Conservation (phyloP, 805 yeast genomes). For the Candida ipomoeae region DNA sequence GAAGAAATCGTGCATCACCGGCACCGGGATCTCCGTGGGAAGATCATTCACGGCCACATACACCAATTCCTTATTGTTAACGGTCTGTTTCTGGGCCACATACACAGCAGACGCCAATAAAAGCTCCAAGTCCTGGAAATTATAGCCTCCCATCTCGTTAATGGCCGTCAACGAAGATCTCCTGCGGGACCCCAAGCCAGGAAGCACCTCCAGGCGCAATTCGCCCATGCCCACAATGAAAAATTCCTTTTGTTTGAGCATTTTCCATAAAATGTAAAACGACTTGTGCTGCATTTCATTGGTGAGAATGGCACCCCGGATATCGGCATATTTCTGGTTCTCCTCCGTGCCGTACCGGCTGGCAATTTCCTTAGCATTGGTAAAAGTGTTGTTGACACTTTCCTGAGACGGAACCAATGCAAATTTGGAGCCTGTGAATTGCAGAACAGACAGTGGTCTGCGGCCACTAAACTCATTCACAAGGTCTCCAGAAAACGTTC, state of each 20-base stretch:
- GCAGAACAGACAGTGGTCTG: conserved; percentile 26
- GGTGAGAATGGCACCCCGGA: conserved; percentile 37
- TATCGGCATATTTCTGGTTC: conserved; percentile 16
- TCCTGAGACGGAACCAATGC: conserved; percentile 28
- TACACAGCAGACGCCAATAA: conserved; percentile 28
- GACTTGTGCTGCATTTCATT: conserved; percentile 36
- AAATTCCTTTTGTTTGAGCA: conserved; percentile 16
- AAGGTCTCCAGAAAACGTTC: not conserved
- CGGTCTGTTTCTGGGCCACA: conserved; percentile 22
- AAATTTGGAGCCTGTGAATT: conserved; percentile 26
- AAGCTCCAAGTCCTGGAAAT: conserved; percentile 38
- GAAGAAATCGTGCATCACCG: conserved; percentile 36
- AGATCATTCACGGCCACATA: conserved; percentile 30
- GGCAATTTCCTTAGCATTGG: conserved; percentile 7
- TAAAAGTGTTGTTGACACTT: not conserved
- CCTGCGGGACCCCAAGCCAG: conserved; percentile 22
- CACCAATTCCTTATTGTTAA: conserved; percentile 11
- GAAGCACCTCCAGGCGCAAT: conserved; percentile 24
- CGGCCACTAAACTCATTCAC: not conserved
- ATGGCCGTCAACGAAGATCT: conserved; percentile 36
- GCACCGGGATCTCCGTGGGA: conserved; percentile 31
- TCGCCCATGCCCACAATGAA: conserved; percentile 36
- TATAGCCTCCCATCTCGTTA: conserved; percentile 38
- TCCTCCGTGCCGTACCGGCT: conserved; percentile 9
- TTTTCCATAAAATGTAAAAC: conserved; percentile 32